These are phyloP conservation scores for Lactifluus hygrophoroides DNA, from an alignment of 768 basidiomycete species.

Conservation along the genomic window DNA sequence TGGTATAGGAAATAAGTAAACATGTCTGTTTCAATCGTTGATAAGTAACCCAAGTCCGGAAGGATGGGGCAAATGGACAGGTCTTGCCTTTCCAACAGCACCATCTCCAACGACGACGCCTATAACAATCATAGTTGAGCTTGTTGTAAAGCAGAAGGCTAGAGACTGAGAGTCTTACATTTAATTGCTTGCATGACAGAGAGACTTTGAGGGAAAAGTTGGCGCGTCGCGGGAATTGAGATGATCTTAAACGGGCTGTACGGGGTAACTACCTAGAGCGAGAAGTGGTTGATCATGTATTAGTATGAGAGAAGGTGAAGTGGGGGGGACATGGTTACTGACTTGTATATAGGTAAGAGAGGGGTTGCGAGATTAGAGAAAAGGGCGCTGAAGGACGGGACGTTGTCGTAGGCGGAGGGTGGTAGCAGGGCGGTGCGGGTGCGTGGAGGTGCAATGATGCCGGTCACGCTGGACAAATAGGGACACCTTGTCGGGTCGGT, in stretches of 20 bases:
- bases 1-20: slow-evolving; percentile 98
- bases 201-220: neutral
- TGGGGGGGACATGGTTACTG: neutral
- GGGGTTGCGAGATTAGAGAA: neutral
- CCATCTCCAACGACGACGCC: slow-evolving; percentile 98
- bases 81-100: slow-evolving; percentile 90
- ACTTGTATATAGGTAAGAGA: neutral
- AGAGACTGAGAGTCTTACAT: slow-evolving; percentile 43
- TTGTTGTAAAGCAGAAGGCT: slow-evolving; percentile 6
- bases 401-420: neutral
- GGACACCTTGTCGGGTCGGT: neutral
- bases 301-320: neutral
- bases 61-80: neutral
- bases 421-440: slow-evolving; percentile 1
- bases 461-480: slow-evolving; percentile 19
- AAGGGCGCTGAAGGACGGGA: neutral
- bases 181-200: slow-evolving; percentile 79
- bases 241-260: neutral
- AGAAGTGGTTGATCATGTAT: neutral
- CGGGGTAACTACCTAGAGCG: neutral
- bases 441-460: slow-evolving; percentile 1
- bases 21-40: slow-evolving; percentile 61
- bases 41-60: slow-evolving; percentile 18
- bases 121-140: slow-evolving; percentile 32
- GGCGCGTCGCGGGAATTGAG: slow-evolving; percentile 6